A percentile compares a stretch with the other conserved stretches of the same genome.
These are phyloP conservation scores for Trametes hirsuta DNA, from an alignment of 1,284 basidiomycete species.

Conservation along the genomic window DNA sequence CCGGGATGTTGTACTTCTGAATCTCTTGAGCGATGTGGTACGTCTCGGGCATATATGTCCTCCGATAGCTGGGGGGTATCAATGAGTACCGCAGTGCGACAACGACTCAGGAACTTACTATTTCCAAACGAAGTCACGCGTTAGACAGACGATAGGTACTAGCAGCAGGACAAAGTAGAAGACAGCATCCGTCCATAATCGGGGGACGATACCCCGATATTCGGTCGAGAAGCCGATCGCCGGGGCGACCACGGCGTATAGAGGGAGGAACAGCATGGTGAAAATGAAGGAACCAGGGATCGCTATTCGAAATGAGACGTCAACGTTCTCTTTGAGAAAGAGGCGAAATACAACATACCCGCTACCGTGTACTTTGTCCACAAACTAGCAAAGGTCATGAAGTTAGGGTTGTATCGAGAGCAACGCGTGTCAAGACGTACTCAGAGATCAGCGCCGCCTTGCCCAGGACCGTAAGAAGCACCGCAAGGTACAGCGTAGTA, in stretches of 20 bases:
- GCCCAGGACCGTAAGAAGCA: conserved; percentile 93
- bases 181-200: conserved; percentile 83
- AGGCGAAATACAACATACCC: conserved; percentile 44
- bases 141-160: conserved; percentile 87
- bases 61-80: conserved; percentile 67
- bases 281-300: conserved; percentile 97
- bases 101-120: conserved; percentile 59
- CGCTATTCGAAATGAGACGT: conserved; percentile 46
- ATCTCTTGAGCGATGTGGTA: conserved; percentile 98
- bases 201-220: conserved; percentile 84
- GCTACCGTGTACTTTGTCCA: conserved; percentile 99
- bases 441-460: conserved; percentile 98
- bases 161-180: conserved; percentile 92
- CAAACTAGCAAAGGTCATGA: conserved; percentile 54
- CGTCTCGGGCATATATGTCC: conserved; percentile 88
- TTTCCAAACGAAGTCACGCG: conserved; percentile 96
- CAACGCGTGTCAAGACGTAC: conserved; percentile 52
- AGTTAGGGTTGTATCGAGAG: not conserved
- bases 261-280: conserved; percentile 90
- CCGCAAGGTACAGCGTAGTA: conserved; percentile 90
- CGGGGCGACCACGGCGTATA: conserved; percentile 91
- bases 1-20: conserved; percentile 97
- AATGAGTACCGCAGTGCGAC: not conserved
- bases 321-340: not conserved
- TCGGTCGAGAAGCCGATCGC: conserved; percentile 90